A percentile compares a stretch with the other conserved stretches of the same genome.
Evolutionary conservation across 306 rosid species (phyloP).

Genomic region (Rosa multiflora): DNA sequence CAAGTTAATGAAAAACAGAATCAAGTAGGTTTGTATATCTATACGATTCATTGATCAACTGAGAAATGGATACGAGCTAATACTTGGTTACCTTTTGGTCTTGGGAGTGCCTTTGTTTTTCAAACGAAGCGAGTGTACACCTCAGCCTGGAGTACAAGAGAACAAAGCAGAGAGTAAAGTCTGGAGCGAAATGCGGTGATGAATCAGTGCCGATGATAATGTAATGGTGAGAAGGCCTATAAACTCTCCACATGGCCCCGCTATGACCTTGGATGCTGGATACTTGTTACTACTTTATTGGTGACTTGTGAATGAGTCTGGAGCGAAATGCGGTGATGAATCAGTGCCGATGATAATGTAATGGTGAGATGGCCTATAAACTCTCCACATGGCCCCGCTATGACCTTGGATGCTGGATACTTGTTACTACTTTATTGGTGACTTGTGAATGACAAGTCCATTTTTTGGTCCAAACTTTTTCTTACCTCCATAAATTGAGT

Average conservation of each 20-base stretch:
- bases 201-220: not conserved
- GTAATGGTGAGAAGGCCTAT: not conserved
- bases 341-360: not conserved
- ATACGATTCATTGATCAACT: not conserved
- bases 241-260: not conserved
- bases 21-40: not conserved
- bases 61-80: not conserved
- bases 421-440: not conserved
- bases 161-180: not conserved
- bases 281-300: not conserved
- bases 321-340: not conserved
- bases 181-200: not conserved
- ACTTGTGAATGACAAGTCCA: not conserved
- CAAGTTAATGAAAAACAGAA: not conserved
- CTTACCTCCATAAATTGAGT: not conserved
- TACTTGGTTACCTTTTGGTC: not conserved
- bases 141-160: not conserved
- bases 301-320: not conserved
- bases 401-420: not conserved
- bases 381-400: not conserved
- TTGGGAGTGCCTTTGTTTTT: not conserved
- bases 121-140: not conserved
- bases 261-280: not conserved
- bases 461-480: not conserved
- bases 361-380: not conserved